Evolutionary conservation across 495 filamentous ascomycete species (phyloP).

Genomic region (Talaromyces wortmannii): DNA sequence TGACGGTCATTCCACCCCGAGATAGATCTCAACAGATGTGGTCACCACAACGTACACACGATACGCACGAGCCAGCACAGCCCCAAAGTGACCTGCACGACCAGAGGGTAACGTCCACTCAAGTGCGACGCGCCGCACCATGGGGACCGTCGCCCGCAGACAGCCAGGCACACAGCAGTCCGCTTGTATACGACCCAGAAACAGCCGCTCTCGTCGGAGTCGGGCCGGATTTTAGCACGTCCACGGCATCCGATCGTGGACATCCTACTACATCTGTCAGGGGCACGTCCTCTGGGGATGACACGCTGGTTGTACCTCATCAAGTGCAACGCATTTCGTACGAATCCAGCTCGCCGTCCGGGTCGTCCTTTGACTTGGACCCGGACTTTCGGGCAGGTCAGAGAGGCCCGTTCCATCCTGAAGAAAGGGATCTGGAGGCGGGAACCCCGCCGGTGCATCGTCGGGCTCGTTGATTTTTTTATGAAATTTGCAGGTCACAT

Average conservation of each 20-base stretch:
- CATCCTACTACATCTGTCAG: background rate
- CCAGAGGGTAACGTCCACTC: slow-evolving; percentile 28
- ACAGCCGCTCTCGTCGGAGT: slow-evolving; percentile 32
- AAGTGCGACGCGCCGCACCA: slow-evolving; percentile 28
- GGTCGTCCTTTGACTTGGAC: background rate
- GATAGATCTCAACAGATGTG: slow-evolving; percentile 42
- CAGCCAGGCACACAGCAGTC: slow-evolving; percentile 15
- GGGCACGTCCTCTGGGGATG: background rate
- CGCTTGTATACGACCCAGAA: slow-evolving; percentile 38
- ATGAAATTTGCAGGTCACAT: too few species aligned
- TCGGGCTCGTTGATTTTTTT: background rate
- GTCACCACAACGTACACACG: slow-evolving; percentile 21
- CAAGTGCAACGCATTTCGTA: background rate
- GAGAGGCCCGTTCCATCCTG: background rate
- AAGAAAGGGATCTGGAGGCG: background rate
- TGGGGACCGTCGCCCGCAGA: slow-evolving; percentile 27
- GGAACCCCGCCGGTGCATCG: background rate
- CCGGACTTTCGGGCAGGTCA: background rate
- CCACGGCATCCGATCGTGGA: background rate
- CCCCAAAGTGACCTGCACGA: background rate
- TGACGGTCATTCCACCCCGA: slow-evolving; percentile 65
- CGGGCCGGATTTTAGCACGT: slow-evolving; percentile 1
- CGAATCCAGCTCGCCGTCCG: background rate
- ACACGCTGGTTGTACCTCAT: background rate
- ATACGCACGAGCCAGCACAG: slow-evolving; percentile 10